Conservation (phyloP, 257 asterid genomes). For the Gynochthodes officinalis region DNA sequence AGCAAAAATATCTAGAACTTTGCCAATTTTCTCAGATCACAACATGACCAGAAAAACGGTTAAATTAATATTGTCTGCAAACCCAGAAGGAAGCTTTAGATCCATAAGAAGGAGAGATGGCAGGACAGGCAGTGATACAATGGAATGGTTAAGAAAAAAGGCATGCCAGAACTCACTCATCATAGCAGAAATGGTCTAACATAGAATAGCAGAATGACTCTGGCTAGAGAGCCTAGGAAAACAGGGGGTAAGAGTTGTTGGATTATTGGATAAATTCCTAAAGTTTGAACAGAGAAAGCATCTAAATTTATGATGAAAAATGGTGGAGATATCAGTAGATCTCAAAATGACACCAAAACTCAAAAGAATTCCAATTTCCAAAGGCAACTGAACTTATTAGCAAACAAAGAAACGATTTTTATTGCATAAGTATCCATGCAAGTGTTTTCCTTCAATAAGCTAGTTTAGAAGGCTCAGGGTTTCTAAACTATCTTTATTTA, state of each 20-base stretch:
- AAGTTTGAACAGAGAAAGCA: too few relatives aligned
- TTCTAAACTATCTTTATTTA: neutral
- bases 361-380: neutral
- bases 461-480: neutral
- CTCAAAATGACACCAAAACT: neutral
- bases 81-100: neutral
- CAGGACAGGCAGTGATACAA: neutral
- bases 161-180: neutral
- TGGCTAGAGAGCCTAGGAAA: neutral
- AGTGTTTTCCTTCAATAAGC: neutral
- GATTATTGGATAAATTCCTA: neutral
- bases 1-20: neutral
- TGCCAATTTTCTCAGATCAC: neutral
- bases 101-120: neutral
- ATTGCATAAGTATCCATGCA: neutral
- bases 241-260: neutral
- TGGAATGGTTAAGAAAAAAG: neutral
- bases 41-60: neutral
- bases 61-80: neutral
- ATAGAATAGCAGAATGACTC: neutral
- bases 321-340: neutral
- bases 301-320: neutral
- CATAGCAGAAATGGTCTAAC: neutral
- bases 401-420: neutral
- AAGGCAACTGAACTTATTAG: neutral